A percentile compares a stretch with the other conserved stretches of the same genome.
These are phyloP conservation scores for Euphorbia peplus DNA, from an alignment of 345 rosid species.

Conservation along the genomic window DNA sequence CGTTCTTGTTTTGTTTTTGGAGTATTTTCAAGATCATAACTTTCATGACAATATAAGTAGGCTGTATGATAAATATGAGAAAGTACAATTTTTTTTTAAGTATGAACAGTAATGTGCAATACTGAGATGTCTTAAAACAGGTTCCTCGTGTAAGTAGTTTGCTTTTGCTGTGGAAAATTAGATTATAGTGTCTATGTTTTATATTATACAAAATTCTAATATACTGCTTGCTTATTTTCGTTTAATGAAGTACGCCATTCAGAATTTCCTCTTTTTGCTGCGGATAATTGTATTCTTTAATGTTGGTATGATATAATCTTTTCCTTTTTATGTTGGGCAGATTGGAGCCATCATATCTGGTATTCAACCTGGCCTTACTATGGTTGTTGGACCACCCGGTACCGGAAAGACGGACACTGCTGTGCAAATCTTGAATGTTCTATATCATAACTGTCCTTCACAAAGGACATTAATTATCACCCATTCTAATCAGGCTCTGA, in stretches of 20 bases:
- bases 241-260: neutral
- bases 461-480: constrained; percentile 97
- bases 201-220: neutral
- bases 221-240: constrained; percentile 2
- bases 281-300: neutral
- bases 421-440: constrained; percentile 90
- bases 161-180: neutral
- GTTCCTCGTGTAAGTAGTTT: neutral
- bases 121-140: neutral
- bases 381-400: constrained; percentile 99
- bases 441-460: constrained; percentile 96
- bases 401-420: constrained; percentile 99
- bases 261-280: neutral
- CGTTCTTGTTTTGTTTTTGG: too few relatives aligned
- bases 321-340: constrained; percentile 36
- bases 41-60: too few relatives aligned
- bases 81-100: neutral
- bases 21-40: too few relatives aligned
- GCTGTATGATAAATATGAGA: neutral
- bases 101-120: neutral
- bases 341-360: constrained; percentile 96
- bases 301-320: neutral
- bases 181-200: neutral
- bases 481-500: constrained; percentile 96
- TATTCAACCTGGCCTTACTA: constrained; percentile 92